These are phyloP conservation scores for Acanthamoeba royreba DNA, from an alignment of 208 protist species.

Conservation along the genomic window DNA sequence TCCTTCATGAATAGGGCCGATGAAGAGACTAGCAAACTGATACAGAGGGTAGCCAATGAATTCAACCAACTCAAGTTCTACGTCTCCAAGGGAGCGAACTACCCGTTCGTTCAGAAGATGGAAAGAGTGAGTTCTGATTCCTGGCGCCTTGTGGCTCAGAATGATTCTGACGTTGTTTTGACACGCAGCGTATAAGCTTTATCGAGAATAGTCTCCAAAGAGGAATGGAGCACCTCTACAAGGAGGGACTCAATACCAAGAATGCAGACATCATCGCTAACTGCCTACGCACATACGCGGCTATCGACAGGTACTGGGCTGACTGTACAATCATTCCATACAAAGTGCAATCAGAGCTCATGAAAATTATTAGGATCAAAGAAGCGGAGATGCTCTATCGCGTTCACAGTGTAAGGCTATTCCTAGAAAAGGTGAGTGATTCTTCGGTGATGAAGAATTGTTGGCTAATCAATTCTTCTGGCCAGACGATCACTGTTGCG, in stretches of 20 bases:
- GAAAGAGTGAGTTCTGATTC: neutral
- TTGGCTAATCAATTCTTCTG: neutral
- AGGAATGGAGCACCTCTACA: slow-evolving; percentile 22
- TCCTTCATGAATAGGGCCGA: neutral
- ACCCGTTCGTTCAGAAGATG: slow-evolving; percentile 7
- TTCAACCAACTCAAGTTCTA: slow-evolving; percentile 54
- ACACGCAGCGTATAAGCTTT: neutral
- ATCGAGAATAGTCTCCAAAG: slow-evolving; percentile 27
- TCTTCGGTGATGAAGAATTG: neutral
- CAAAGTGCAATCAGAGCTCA: neutral
- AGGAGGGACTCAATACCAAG: slow-evolving; percentile 29
- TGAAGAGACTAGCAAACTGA: slow-evolving; percentile 35
- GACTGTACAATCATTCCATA: neutral
- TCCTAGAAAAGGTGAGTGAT: neutral
- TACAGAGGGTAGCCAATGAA: slow-evolving; percentile 35
- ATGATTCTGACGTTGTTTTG: neutral
- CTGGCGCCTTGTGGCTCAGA: neutral
- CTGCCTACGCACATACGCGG: slow-evolving; percentile 28
- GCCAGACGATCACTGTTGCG: neutral
- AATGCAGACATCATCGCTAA: slow-evolving; percentile 30
- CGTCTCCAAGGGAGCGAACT: neutral
- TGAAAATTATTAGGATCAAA: neutral
- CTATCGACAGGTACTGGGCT: slow-evolving; percentile 2
- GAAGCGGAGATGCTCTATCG: slow-evolving; percentile 21
- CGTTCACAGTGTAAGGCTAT: neutral